Base-by-base conservation (phyloP, 2,329 filamentous ascomycete species). In the Ophiostoma piceae region DNA sequence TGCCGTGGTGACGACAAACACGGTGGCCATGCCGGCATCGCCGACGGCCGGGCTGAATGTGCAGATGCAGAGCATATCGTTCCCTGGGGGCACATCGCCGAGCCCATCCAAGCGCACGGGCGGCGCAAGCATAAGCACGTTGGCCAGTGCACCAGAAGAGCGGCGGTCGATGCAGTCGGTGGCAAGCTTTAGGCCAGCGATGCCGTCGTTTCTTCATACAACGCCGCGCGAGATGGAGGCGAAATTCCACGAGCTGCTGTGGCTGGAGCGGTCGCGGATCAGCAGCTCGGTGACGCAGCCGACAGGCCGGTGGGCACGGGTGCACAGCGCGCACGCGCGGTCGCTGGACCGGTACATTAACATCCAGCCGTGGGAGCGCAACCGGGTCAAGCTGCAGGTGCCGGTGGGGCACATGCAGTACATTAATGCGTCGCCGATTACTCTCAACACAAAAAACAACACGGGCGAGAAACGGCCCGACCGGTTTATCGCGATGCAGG, bases 401-500 rank as follows among this genome's bases (percentile, higher is more conserved):
- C 89, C 92, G 1, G 85, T 90, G 19, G 90, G 86, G 51, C 82
- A 87, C 72, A 85, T 89, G 72, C 89, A 94, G 79, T 95, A 94
- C 77, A 91, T 94, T 79, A 95, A 95, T 77, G 92, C 92, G 54
- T 94, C 91, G 12, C 87, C 90, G 26, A 89, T 94, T 70, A 77
- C 80, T 29, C 80, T 92, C 11, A 75, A 2, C 70, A 74, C 12
- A 76, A 75, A 2, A 71, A 74, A 12, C 76, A 71, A 22, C 67
- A 66, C 14, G 65, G 69, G 7, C 68, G 67, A 70, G 7, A 68
- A 66, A 1, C 79, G 81, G 1, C 78, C 82, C 2, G 79, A 85
- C 66, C 80, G 85, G 69, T 98, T 96, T 79, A 97, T 99, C 74
- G 95, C 94, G 68, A 97, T 96, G 78, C 92, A 96, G 80, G 95